Evolutionary conservation across 805 yeast genomes (phyloP), one percentile per base, ranked within the genome.

Genomic region (Candida tallmaniae): DNA sequence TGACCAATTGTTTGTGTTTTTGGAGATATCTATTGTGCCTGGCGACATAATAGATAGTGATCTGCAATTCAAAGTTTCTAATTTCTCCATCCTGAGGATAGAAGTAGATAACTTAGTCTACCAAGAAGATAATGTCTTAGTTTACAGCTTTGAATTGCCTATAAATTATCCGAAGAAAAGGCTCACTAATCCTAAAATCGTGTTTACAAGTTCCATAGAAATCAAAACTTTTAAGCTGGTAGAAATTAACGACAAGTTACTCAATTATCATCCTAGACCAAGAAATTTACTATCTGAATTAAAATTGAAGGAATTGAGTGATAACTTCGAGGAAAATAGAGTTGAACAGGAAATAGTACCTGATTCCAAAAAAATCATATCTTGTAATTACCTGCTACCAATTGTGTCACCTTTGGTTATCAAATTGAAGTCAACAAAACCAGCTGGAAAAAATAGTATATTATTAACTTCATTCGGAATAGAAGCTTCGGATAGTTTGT

Each of bases 391-490:
- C 20, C 9, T 27, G 13, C 18, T 61, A n/a, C 61, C 66, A 6
- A 57, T 62, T 1, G 45, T 58, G 5, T 54, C 58, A 1, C 65
- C 73, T 0, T 45, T 75, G 25, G 66, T 69, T n/a, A 55, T 75
- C 5, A 60, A 67, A 34, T 51, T 75, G 12, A 58, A 70, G 29
- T 68, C 74, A 20, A 62, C 74, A 6, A 68, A 66, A 38, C 68
- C 77, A 4, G 72, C 74, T 4, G 74, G 76, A 6, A 56, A 69
- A 28, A 59, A 62, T 41, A 65, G 66, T 36, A 47, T 64, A 3
- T 44, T 75, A 2, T 48, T 75, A n/a, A 65, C 76, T 1, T 68
- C 74, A 1, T 50, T 75, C 29, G 73, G 68, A 34, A 51, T 75
- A 8, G 77, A 72, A 38, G 56, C 68, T 2, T 62, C 77, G 1